phyloP scores from a whole-genome alignment of 371 early-diverging fungal genomes.

The Mucor circinelloides region DNA sequence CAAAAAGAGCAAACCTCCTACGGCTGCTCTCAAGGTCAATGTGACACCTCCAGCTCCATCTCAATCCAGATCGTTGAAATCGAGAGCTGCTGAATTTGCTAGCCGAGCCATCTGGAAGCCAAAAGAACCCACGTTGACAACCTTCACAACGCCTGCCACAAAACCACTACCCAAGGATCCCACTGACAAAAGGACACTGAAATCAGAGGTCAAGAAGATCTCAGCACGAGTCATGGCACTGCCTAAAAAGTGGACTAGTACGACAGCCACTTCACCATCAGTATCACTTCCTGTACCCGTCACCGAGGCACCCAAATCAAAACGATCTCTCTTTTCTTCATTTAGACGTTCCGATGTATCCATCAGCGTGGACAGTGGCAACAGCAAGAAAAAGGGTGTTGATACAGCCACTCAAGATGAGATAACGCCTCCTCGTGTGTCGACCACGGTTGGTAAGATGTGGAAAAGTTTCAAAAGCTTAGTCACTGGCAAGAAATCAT shows the following conservation, averaged over 20 bases:
- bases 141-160: background rate
- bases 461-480: constrained; percentile 51
- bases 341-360: constrained; percentile 19
- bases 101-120: constrained; percentile 24
- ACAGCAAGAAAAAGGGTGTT: constrained; percentile 1
- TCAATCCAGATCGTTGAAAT: constrained; percentile 10
- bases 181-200: constrained; percentile 15
- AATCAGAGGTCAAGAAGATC: constrained; percentile 23
- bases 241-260: constrained; percentile 17
- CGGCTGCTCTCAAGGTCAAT: background rate
- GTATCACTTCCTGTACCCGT: constrained; percentile 7
- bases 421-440: constrained; percentile 1
- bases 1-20: constrained; percentile 1
- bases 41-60: background rate
- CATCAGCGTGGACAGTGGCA: constrained; percentile 4
- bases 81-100: constrained; percentile 25
- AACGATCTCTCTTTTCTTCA: constrained; percentile 27
- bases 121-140: background rate
- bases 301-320: constrained; percentile 9
- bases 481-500: constrained; percentile 46
- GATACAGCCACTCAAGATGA: background rate
- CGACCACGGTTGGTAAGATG: constrained; percentile 30
- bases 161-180: constrained; percentile 5
- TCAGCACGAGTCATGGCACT: constrained; percentile 19
- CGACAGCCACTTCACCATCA: background rate